Base-by-base conservation (phyloP, 805 yeast species). In the Metschnikowia cerradonensis region DNA sequence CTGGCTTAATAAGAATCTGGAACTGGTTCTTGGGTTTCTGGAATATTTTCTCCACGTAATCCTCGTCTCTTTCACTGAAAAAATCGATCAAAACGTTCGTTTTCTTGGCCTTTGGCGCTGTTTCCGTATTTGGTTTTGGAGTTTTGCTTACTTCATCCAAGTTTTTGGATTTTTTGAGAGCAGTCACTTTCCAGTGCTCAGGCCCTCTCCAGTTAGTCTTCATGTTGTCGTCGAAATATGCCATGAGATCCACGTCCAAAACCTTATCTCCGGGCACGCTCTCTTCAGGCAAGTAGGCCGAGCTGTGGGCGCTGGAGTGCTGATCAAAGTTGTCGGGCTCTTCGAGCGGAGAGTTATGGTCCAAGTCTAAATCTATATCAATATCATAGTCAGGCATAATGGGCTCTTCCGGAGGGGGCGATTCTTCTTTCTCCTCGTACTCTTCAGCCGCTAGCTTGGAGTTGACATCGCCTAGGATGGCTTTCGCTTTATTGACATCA, bases 141-240 rank as follows among this genome's bases (percentile, higher is more conserved):
- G 19, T 33, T n/a, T 45, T 30, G 41, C 36, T 41, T 10, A 48
- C 36, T 26, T 26, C 30, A 11, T 55, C 57, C 13, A 68, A 43
- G 20, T 61, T 64, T 52, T 68, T 71, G 26, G 70, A 57, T 56
- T 75, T 75, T 59, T 81, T 84, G 40, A 59, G 54, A 37, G 56
- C 53, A 4, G 60, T 34, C 13, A 92, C 86, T 67, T 86, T 87
- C 97, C 97, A 92, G 67, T 89, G 95, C 56, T 88, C 92, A 13
- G 92, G 77, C 7, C 97, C 97, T 30, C 95, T 80, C 97, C 97
- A 91, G 63, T 82, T 86, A 32, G 75, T 70, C 51, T 76, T 79
- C 67, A 89, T 74, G 19, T 82, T 77, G 48, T 82, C 83, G 63
- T 90, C 96, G 66, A 90, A 90, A 63, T 89, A 86, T 2, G 90